These are phyloP conservation scores for Phytophthora melonis DNA, from an alignment of 352 stramenopile species.

Conservation along the genomic window DNA sequence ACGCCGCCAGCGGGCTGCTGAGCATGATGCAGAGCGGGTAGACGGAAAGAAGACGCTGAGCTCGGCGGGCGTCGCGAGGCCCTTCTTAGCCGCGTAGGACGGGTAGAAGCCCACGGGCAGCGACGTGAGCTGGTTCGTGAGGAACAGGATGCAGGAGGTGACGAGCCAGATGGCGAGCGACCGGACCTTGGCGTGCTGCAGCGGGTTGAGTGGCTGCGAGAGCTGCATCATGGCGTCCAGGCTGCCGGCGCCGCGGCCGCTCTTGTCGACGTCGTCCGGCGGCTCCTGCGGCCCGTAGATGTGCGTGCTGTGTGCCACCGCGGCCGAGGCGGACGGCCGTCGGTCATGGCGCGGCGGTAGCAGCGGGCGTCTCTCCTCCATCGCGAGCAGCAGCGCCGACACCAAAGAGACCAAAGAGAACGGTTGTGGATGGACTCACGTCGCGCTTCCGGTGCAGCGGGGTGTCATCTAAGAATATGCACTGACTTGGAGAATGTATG, in stretches of 20 bases:
- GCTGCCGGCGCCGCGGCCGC: conserved; percentile 36
- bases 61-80: conserved; percentile 56
- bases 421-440: not conserved
- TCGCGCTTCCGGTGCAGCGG: no score
- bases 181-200: conserved; percentile 56
- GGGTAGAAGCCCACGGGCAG: conserved; percentile 83
- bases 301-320: conserved; percentile 22
- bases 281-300: conserved; percentile 27
- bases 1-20: conserved; percentile 65
- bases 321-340: conserved; percentile 5
- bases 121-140: conserved; percentile 80
- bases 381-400: not conserved
- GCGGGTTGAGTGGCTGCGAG: conserved; percentile 59
- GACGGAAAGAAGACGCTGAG: conserved; percentile 78
- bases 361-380: conserved; percentile 38
- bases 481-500: not conserved
- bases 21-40: conserved; percentile 84
- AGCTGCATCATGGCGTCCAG: conserved; percentile 75
- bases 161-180: conserved; percentile 57
- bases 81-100: conserved; percentile 54
- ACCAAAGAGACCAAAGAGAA: not conserved
- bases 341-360: conserved; percentile 21
- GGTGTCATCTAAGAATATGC: not conserved
- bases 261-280: conserved; percentile 43
- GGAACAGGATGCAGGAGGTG: conserved; percentile 65